Evolutionary conservation across 2,329 filamentous ascomycete species (phyloP).

Genomic region (Cladosporium oxysporum): DNA sequence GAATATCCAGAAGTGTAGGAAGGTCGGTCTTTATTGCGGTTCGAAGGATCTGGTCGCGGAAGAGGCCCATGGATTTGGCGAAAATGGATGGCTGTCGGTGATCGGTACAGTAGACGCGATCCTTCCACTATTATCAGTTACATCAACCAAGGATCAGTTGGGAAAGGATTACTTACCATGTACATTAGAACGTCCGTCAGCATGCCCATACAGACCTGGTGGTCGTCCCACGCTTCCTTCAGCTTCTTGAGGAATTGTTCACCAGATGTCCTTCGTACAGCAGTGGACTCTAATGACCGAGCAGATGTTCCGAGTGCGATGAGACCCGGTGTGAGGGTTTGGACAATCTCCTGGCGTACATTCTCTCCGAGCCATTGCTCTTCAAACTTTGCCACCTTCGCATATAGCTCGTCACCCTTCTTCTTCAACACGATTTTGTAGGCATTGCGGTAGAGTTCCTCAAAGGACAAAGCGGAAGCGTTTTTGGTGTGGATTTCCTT

Average conservation of each 20-base stretch:
- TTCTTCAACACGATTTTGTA: constrained; percentile 94
- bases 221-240: constrained; percentile 80
- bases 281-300: constrained; percentile 38
- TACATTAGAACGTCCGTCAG: constrained; percentile 92
- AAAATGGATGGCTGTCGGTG: constrained; percentile 77
- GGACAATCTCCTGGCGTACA: constrained; percentile 70
- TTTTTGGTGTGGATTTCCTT: constrained; percentile 90
- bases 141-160: neutral
- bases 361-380: constrained; percentile 74
- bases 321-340: constrained; percentile 70
- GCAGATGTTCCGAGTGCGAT: constrained; percentile 52
- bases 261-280: constrained; percentile 76
- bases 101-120: constrained; percentile 78
- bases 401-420: constrained; percentile 79
- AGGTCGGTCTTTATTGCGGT: constrained; percentile 53
- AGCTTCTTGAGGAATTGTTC: constrained; percentile 79
- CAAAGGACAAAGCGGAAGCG: constrained; percentile 86
- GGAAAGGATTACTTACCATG: constrained; percentile 50
- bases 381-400: constrained; percentile 78
- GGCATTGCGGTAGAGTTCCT: constrained; percentile 88
- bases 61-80: constrained; percentile 79
- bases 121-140: constrained; percentile 39
- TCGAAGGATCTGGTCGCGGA: constrained; percentile 80
- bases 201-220: constrained; percentile 94
- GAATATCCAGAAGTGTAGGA: constrained; percentile 67